These are phyloP conservation scores for Miscanthus lutarioriparius DNA, from an alignment of 176 grass and related monocot species.

Conservation along the genomic window DNA sequence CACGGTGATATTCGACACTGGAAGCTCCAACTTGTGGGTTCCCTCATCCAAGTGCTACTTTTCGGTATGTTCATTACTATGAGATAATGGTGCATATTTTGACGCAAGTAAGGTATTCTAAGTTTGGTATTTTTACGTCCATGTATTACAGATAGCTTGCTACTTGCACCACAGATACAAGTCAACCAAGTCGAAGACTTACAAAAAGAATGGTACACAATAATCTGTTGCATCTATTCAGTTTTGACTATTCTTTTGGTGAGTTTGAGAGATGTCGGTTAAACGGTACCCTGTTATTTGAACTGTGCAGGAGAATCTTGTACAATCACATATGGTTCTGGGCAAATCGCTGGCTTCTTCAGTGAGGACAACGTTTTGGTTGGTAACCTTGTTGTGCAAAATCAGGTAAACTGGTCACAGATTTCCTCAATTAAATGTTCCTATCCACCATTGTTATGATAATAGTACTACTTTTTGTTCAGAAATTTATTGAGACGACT, in stretches of 20 bases:
- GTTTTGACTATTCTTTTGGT: conserved; percentile 2
- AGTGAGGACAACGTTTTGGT: conserved; percentile 75
- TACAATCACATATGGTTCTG: conserved; percentile 90
- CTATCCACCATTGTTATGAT: background rate
- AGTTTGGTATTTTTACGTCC: conserved; percentile 5
- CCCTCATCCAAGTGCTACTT: conserved; percentile 72
- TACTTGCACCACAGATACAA: conserved; percentile 68
- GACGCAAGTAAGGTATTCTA: background rate
- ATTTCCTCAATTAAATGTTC: background rate
- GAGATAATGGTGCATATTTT: background rate
- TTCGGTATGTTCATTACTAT: conserved; percentile 45
- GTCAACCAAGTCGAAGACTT: conserved; percentile 54
- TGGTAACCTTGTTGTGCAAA: conserved; percentile 67
- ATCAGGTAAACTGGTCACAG: conserved; percentile 47
- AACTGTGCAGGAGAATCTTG: conserved; percentile 69
- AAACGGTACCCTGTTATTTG: background rate
- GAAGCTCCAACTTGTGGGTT: conserved; percentile 84
- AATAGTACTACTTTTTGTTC: conserved; percentile 23
- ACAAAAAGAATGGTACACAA: conserved; percentile 63
- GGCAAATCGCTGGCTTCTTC: conserved; percentile 94
- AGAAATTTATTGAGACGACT: conserved; percentile 96
- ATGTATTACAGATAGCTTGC: conserved; percentile 61
- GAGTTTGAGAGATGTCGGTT: background rate
- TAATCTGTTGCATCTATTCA: background rate
- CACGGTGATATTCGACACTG: conserved; percentile 79